phyloP scores from a whole-genome alignment of 352 stramenopile genomes.

The Phytophthora tubulina region DNA sequence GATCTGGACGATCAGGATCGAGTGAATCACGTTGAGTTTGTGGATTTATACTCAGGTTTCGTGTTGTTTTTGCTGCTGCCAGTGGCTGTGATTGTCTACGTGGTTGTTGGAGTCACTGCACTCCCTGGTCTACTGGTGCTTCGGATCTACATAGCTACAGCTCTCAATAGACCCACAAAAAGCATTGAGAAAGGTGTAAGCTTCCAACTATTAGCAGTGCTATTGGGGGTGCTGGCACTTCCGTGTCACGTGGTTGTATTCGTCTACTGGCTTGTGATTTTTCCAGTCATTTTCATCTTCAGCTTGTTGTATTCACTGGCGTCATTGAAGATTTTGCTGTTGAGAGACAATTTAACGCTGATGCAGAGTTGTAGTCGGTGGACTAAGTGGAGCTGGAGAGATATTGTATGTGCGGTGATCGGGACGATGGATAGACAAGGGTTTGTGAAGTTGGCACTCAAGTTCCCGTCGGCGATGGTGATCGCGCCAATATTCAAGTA shows the following conservation, averaged over 20 bases:
- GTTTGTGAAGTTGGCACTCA: conserved; percentile 44
- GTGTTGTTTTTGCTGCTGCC: conserved; percentile 35
- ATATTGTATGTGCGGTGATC: conserved; percentile 38
- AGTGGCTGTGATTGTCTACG: conserved; percentile 22
- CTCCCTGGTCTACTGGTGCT: conserved; percentile 26
- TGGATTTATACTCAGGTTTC: conserved; percentile 41
- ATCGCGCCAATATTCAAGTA: conserved; percentile 54
- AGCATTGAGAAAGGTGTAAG: conserved; percentile 15
- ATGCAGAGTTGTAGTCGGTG: conserved; percentile 44
- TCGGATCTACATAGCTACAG: conserved; percentile 29
- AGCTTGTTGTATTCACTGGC: conserved; percentile 39
- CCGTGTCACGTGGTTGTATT: conserved; percentile 35
- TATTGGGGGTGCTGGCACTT: conserved; percentile 30
- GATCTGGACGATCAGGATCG: conserved; percentile 36
- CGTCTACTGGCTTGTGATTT: conserved; percentile 39
- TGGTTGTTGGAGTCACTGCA: conserved; percentile 23
- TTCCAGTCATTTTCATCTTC: conserved; percentile 32
- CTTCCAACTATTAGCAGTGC: conserved; percentile 28
- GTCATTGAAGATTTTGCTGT: conserved; percentile 43
- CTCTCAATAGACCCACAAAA: conserved; percentile 36
- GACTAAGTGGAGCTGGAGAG: conserved; percentile 49
- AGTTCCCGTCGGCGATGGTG: conserved; percentile 47
- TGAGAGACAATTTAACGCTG: conserved; percentile 39
- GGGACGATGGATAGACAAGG: conserved; percentile 53
- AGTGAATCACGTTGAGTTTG: conserved; percentile 31